A percentile compares a stretch with the other conserved stretches of the same genome.
Conservation (phyloP, 129 eudicot genomes). For the Pittosporum tobira region DNA sequence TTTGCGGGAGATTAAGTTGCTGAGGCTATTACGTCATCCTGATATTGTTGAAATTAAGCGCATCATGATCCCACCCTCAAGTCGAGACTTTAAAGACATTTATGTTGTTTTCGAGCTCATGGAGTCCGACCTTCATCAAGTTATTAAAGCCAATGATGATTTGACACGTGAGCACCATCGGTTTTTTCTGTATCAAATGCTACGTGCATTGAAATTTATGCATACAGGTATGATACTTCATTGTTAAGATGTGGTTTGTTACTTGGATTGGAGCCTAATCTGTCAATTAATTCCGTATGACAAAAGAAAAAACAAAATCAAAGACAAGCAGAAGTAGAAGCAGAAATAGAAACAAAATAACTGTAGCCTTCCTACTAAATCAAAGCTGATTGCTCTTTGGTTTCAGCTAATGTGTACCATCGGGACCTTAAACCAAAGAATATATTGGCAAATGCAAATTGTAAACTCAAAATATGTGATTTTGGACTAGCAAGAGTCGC, state of each 20-base stretch:
- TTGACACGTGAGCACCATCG: constrained; percentile 92
- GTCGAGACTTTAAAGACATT: constrained; percentile 77
- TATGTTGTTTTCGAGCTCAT: constrained; percentile 95
- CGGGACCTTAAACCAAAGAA: constrained; percentile 96
- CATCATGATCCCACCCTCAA: constrained; percentile 92
- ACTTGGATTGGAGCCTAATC: neutral
- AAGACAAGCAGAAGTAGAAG: no score
- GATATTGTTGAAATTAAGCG: constrained; percentile 95
- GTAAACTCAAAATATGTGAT: constrained; percentile 90
- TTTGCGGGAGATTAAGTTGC: constrained; percentile 78
- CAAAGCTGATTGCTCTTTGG: constrained; percentile 15
- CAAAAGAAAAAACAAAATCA: neutral
- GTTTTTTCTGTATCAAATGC: constrained; percentile 91
- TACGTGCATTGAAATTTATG: constrained; percentile 87
- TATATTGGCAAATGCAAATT: constrained; percentile 90
- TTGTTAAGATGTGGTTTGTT: neutral
- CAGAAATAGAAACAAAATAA: no score
- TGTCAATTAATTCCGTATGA: neutral
- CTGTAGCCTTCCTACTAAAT: neutral
- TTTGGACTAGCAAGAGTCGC: constrained; percentile 98
- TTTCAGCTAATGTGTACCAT: constrained; percentile 86
- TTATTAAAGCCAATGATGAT: constrained; percentile 92
- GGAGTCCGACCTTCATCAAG: constrained; percentile 98
- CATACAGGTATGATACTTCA: constrained; percentile 50
- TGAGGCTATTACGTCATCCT: constrained; percentile 86